Base-by-base conservation (phyloP, 2,329 filamentous ascomycete species). In the Huntiella bhutanensis region DNA sequence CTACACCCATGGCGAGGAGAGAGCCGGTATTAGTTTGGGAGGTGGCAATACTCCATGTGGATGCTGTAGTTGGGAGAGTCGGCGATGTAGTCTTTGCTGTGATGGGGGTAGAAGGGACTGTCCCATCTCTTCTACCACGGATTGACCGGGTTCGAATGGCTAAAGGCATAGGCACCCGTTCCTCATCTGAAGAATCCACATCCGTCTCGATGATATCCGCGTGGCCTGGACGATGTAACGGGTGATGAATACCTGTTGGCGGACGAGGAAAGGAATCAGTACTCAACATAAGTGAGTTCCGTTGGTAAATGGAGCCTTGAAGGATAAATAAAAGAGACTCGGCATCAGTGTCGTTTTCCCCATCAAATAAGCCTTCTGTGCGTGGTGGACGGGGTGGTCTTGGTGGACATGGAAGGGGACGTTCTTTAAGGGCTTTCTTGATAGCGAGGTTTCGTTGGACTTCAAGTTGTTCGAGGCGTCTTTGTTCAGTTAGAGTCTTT, bases 261-360 rank as follows among this genome's bases (percentile, higher is more conserved):
- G 22, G 43, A 28, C 12, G 33, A 2, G 32, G 35, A 35, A 45
- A 45, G 7, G 19, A 37, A 13, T 45, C 38, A 13, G 37, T 46
- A 34, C n/a, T 34, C 15, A 35, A 22, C 17, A 35, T 16, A 43
- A 33, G 15, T 11, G 43, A 45, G 17, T 49, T 36, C n/a, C 47
- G 37, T 11, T 40, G 22, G 34, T 42, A 33, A 33, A 41, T 19
- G 7, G 47, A 13, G 13, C 36, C 42, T 22, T 37, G 37, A 6
- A 42, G 19, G 13, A 45, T 45, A 22, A 45, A 49, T 33, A 49
- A 28, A 10, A 45, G n/a, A 17, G 36, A 45, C 28, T 49, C 47
- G 6, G 37, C 38, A 15, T 49, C 47, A 12, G 47, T 28, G 28
- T 39, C 37, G 17, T 33, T 37, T 4, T 41, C 37, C 12, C 17